phyloP scores from a whole-genome alignment of 768 basidiomycete genomes.

The Mycena indigotica region DNA sequence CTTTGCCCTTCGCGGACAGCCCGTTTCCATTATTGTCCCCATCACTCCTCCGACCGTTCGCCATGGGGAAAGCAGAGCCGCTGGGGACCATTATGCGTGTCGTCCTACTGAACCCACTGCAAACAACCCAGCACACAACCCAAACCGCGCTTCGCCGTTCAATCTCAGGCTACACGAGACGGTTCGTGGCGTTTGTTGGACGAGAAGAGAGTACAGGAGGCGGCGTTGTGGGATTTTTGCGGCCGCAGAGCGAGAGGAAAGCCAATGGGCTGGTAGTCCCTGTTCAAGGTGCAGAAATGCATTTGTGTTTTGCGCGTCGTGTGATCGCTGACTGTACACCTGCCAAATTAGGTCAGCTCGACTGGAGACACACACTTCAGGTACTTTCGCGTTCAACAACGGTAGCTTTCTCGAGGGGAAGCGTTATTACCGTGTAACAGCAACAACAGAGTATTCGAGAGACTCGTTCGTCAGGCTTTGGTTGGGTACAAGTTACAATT shows the following conservation, averaged over 20 bases:
- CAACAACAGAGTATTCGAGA: too few relatives aligned
- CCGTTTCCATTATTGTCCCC: not conserved
- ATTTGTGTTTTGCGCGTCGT: constrained; percentile 6
- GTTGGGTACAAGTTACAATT: too few relatives aligned
- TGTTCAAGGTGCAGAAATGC: constrained; percentile 13
- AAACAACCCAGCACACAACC: not conserved
- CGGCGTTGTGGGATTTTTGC: not conserved
- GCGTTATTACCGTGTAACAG: too few relatives aligned
- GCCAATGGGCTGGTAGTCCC: constrained; percentile 7
- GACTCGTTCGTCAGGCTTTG: too few relatives aligned
- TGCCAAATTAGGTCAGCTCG: not conserved
- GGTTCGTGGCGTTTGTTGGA: constrained; percentile 67
- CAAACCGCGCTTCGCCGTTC: not conserved
- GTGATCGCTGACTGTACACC: not conserved
- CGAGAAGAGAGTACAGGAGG: constrained; percentile 23
- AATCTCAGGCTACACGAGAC: constrained; percentile 48
- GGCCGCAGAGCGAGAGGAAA: constrained; percentile 2
- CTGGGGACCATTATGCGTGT: not conserved
- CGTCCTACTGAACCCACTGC: too few relatives aligned
- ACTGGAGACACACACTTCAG: too few relatives aligned
- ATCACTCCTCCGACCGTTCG: constrained; percentile 2
- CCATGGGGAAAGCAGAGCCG: not conserved
- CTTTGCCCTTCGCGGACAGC: constrained; percentile 24
- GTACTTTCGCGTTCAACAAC: too few relatives aligned
- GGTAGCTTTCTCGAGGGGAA: too few relatives aligned